Evolutionary conservation across 768 basidiomycete genomes (phyloP).

Genomic region (Coprinopsis marcescibilis): DNA sequence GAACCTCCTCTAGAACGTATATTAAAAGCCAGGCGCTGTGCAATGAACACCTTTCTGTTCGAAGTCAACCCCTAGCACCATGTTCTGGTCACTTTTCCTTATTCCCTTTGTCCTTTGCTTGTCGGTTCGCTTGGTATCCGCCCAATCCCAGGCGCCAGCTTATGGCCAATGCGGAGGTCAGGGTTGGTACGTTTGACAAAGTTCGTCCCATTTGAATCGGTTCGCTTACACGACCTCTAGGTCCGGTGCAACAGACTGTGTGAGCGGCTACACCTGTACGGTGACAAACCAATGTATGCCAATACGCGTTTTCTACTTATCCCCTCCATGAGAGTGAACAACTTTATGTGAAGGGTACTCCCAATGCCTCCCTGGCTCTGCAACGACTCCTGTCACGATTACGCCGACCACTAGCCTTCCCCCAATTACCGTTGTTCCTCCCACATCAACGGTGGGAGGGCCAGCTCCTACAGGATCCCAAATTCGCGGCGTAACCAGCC

Average conservation of each 20-base stretch:
- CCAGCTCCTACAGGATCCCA: conserved; percentile 39
- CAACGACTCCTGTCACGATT: conserved; percentile 22
- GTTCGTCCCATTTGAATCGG: not conserved
- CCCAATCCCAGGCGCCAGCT: conserved; percentile 31
- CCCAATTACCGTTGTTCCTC: conserved; percentile 25
- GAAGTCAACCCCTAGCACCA: not conserved
- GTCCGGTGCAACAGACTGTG: conserved; percentile 38
- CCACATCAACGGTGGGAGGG: conserved; percentile 27
- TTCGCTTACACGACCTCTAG: conserved; percentile 17
- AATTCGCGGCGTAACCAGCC: conserved; percentile 46
- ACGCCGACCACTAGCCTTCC: conserved; percentile 21
- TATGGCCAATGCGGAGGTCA: conserved; percentile 41
- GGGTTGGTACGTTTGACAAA: conserved; percentile 26
- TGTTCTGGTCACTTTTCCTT: not conserved
- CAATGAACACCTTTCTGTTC: not conserved
- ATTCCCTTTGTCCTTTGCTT: not conserved
- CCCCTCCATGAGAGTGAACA: not conserved
- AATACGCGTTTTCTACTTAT: not conserved
- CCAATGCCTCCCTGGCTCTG: conserved; percentile 41
- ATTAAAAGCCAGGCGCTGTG: not conserved
- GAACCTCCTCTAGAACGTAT: not conserved
- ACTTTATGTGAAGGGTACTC: conserved; percentile 38
- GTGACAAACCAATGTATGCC: conserved; percentile 32
- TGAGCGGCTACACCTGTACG: conserved; percentile 38
- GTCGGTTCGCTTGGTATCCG: not conserved